phyloP scores from a whole-genome alignment of 345 rosid species.

The Mercurialis annua region DNA sequence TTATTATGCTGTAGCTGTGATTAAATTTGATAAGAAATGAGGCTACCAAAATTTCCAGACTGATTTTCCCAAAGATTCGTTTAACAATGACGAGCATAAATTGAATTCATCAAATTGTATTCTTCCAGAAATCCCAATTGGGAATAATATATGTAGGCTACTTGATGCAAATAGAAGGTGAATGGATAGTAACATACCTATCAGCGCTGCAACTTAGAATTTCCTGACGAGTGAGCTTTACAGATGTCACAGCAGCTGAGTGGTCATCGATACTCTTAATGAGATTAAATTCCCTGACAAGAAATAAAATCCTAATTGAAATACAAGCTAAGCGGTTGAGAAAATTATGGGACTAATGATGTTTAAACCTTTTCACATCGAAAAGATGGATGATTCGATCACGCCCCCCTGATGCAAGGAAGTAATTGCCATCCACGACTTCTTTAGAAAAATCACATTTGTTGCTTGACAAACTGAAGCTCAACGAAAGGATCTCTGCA shows the following conservation, averaged over 20 bases:
- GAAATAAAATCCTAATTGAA: slow-evolving; percentile 21
- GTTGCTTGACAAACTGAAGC: slow-evolving; percentile 56
- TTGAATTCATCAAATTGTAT: neutral
- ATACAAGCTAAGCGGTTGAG: slow-evolving; percentile 19
- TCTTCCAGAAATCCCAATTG: neutral
- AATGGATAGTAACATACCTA: slow-evolving; percentile 42
- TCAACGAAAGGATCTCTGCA: slow-evolving; percentile 69
- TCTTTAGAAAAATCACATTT: slow-evolving; percentile 32
- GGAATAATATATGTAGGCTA: slow-evolving; percentile 1
- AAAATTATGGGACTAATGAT: slow-evolving; percentile 14
- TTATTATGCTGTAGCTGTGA: slow-evolving; percentile 10
- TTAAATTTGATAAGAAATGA: slow-evolving; percentile 7
- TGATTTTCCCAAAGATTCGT: slow-evolving; percentile 2
- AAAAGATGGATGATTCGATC: slow-evolving; percentile 67
- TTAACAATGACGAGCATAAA: slow-evolving; percentile 6
- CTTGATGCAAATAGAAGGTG: neutral
- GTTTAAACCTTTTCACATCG: slow-evolving; percentile 61
- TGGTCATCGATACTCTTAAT: slow-evolving; percentile 57
- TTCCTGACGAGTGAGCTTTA: slow-evolving; percentile 57
- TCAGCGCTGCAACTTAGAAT: slow-evolving; percentile 74
- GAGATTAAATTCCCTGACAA: slow-evolving; percentile 66
- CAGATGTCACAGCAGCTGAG: slow-evolving; percentile 75
- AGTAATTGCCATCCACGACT: slow-evolving; percentile 37
- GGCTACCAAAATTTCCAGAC: slow-evolving; percentile 7
- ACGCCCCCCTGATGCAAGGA: slow-evolving; percentile 74